Percentiles rank a stretch among this genome's conserved stretches.
phyloP scores from a whole-genome alignment of 1,284 basidiomycete species.

The Trametes polyzona region DNA sequence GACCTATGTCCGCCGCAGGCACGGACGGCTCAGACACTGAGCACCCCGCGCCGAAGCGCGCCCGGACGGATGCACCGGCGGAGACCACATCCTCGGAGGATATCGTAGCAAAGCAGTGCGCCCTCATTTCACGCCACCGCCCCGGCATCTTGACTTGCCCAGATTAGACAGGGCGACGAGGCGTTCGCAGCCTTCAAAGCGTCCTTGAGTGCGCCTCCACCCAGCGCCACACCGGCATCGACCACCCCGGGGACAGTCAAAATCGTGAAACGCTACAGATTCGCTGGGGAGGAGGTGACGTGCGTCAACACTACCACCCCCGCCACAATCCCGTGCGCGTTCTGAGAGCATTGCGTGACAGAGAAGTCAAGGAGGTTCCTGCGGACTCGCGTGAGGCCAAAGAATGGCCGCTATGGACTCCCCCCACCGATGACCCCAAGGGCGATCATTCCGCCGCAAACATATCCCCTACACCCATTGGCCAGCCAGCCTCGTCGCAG shows the following conservation, averaged over 20 bases:
- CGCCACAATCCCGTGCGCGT: background rate
- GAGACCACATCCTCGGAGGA: conserved; percentile 8
- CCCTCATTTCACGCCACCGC: background rate
- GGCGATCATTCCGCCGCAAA: too few species aligned
- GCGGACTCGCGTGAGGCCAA: conserved; percentile 74
- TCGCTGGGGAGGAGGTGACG: conserved; percentile 75
- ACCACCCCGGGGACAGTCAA: conserved; percentile 44
- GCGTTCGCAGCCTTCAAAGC: conserved; percentile 25
- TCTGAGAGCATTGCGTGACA: conserved; percentile 34
- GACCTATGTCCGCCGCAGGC: conserved; percentile 1
- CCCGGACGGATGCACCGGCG: conserved; percentile 27
- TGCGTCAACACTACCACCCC: conserved; percentile 41
- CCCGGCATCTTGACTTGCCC: conserved; percentile 18
- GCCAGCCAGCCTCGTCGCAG: conserved; percentile 13
- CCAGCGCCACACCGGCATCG: background rate
- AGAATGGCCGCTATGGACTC: conserved; percentile 66
- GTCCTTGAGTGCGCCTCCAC: conserved; percentile 16
- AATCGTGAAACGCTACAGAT: conserved; percentile 68
- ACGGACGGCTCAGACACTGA: conserved; percentile 15
- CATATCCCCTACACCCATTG: conserved; percentile 5
- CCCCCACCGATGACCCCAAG: conserved; percentile 27
- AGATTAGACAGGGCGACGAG: conserved; percentile 22
- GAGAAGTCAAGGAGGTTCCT: conserved; percentile 72
- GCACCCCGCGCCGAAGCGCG: conserved; percentile 20
- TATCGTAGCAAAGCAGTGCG: conserved; percentile 16